A percentile compares a stretch with the other conserved stretches of the same genome.
Conservation (phyloP, 2,329 filamentous ascomycete genomes). For the Dactylonectria estremocensis region DNA sequence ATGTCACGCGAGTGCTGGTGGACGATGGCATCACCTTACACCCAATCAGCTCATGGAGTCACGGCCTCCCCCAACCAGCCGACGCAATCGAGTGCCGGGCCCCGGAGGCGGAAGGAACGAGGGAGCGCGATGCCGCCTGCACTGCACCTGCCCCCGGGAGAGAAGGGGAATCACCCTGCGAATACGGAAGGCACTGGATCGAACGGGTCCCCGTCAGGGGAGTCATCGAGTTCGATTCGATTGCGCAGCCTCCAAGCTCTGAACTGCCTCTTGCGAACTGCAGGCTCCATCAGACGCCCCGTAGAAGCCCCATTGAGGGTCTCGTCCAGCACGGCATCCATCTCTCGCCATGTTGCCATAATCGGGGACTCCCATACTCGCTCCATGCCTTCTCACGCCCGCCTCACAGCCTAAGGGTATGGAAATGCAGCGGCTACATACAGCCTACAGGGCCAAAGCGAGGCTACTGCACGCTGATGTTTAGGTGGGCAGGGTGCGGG, state of each 20-base stretch:
- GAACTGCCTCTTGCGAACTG: not conserved
- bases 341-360: not conserved
- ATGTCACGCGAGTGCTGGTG: conserved; percentile 46
- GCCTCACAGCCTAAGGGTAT: not conserved
- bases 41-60: conserved; percentile 48
- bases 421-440: not conserved
- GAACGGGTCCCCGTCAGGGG: not conserved
- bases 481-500: not conserved
- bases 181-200: conserved; percentile 12
- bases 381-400: conserved; percentile 1
- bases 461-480: not conserved
- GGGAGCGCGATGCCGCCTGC: conserved; percentile 10
- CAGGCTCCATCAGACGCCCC: not conserved
- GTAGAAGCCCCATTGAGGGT: not conserved
- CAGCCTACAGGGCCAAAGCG: not conserved
- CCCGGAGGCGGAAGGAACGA: conserved; percentile 25
- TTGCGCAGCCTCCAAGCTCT: not conserved
- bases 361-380: not conserved
- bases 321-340: not conserved
- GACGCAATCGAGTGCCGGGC: conserved; percentile 27
- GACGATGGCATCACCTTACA: conserved; percentile 47
- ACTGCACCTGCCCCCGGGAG: conserved; percentile 2
- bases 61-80: conserved; percentile 19
- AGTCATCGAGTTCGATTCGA: conserved; percentile 7
- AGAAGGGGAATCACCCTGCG: conserved; percentile 14